A percentile compares a stretch with the other conserved stretches of the same genome.
phyloP scores from a whole-genome alignment of 352 stramenopile species.

The Blastocystis sp. region DNA sequence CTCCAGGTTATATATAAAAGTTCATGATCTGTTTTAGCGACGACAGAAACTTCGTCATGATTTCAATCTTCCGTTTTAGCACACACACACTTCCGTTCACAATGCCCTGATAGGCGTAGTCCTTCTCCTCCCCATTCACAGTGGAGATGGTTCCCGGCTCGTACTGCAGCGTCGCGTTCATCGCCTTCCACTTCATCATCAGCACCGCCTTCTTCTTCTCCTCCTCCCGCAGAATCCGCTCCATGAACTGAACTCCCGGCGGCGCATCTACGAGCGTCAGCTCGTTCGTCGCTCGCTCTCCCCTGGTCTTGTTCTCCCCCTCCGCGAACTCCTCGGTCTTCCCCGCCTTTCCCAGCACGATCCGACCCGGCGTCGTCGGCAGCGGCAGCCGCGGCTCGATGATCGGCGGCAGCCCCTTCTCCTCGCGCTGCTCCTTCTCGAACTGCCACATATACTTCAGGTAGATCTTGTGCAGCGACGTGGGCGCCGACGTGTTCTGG shows the following conservation, averaged over 20 bases:
- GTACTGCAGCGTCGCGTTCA: neutral
- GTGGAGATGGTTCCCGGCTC: slow-evolving; percentile 10
- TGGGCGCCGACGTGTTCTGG: slow-evolving; percentile 35
- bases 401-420: slow-evolving; percentile 46
- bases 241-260: slow-evolving; percentile 3
- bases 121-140: neutral
- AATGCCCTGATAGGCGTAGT: slow-evolving; percentile 1
- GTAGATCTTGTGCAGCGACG: slow-evolving; percentile 49
- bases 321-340: neutral
- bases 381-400: slow-evolving; percentile 9
- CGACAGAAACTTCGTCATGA: slow-evolving; percentile 29
- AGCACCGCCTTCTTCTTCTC: slow-evolving; percentile 20
- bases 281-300: neutral
- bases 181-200: slow-evolving; percentile 14
- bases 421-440: slow-evolving; percentile 48
- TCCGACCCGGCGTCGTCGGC: neutral
- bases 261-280: neutral
- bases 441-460: slow-evolving; percentile 50
- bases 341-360: neutral
- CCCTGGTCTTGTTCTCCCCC: neutral
- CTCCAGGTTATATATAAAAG: slow-evolving; percentile 26
- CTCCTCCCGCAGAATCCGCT: neutral
- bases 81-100: slow-evolving; percentile 19
- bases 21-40: slow-evolving; percentile 34
- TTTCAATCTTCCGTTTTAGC: slow-evolving; percentile 19